phyloP scores from a whole-genome alignment of 441 rosid genomes.

The Viola pubescens region DNA sequence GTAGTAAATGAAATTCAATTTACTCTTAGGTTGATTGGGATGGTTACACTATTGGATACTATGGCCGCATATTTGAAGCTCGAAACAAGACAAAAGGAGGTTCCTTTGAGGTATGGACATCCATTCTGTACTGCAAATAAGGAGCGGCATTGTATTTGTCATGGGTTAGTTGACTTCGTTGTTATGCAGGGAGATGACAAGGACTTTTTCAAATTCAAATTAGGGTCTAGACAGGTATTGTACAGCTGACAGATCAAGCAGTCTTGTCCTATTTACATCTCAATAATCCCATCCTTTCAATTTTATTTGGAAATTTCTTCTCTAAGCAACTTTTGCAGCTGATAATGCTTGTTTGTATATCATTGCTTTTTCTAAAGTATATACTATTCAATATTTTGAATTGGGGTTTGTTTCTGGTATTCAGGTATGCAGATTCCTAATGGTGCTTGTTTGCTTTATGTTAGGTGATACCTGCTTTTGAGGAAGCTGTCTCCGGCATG shows the following conservation, averaged over 20 bases:
- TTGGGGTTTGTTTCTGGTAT: no score
- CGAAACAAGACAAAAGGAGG: conserved; percentile 96
- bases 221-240: conserved; percentile 65
- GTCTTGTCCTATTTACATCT: neutral
- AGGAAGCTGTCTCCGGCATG: conserved; percentile 95
- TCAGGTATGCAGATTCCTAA: neutral
- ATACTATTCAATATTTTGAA: neutral
- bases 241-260: neutral
- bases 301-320: conserved; percentile 1
- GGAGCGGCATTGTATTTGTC: no score
- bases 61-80: conserved; percentile 98
- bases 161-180: conserved; percentile 1
- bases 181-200: conserved; percentile 80
- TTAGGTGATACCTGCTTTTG: conserved; percentile 94
- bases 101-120: conserved; percentile 66
- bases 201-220: conserved; percentile 68
- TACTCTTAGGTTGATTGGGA: conserved; percentile 86
- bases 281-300: neutral
- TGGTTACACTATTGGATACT: conserved; percentile 94
- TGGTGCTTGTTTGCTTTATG: conserved; percentile 16
- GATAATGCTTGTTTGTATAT: neutral
- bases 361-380: neutral
- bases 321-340: neutral
- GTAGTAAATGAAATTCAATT: conserved; percentile 10
- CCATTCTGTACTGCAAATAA: no score